phyloP scores from a whole-genome alignment of 1,139 yeast species.

The Suhomyces yuchorum region DNA sequence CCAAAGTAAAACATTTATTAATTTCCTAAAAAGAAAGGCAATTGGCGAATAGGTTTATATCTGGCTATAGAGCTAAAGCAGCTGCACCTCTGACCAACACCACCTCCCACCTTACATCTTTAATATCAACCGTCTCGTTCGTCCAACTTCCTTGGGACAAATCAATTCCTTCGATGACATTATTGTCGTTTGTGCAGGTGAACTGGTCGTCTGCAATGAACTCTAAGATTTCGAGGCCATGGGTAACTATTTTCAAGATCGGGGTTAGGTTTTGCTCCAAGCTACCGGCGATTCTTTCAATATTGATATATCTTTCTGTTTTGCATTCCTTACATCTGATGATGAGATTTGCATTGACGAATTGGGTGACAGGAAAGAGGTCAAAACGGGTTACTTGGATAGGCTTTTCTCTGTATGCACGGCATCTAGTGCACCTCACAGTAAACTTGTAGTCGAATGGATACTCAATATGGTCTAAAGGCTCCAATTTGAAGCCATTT shows the following conservation, averaged over 20 bases:
- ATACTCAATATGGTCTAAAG: constrained; percentile 19
- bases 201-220: constrained; percentile 24
- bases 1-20: too few relatives aligned
- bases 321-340: constrained; percentile 23
- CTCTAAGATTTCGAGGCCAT: constrained; percentile 21
- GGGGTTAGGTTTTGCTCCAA: constrained; percentile 16
- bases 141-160: constrained; percentile 24
- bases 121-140: constrained; percentile 21
- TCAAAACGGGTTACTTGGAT: constrained; percentile 23
- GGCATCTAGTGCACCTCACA: constrained; percentile 23
- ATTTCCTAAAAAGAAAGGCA: not conserved
- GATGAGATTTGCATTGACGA: constrained; percentile 23
- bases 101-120: constrained; percentile 18
- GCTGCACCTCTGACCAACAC: constrained; percentile 7
- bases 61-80: not conserved
- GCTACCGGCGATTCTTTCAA: constrained; percentile 14
- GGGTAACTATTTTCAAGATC: constrained; percentile 20
- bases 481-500: constrained; percentile 21
- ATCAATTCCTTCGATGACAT: constrained; percentile 20
- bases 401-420: constrained; percentile 21
- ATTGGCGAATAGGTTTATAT: not conserved
- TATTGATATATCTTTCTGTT: constrained; percentile 21
- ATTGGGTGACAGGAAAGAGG: constrained; percentile 19
- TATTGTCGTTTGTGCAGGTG: constrained; percentile 17
- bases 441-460: constrained; percentile 24